Evolutionary conservation across 2,329 filamentous ascomycete genomes (phyloP), one percentile per base, ranked within the genome.

Genomic region (Diplodia corticola): DNA sequence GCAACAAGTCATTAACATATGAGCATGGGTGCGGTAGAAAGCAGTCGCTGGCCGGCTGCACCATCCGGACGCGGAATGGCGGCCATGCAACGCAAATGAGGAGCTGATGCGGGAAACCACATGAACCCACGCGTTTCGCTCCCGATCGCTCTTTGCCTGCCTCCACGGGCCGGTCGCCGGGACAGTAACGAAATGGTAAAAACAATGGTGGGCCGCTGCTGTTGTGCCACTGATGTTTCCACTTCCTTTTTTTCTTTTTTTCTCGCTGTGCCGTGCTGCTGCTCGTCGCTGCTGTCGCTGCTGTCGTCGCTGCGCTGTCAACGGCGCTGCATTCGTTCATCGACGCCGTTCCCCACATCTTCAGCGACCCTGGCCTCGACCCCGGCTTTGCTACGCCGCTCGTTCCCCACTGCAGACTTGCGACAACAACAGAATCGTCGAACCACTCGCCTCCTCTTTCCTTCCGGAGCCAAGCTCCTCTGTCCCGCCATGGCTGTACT

Each of bases 1-100:
- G 55, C 55, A 26, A 60, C 37, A 22, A 15, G 24, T 22, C n/a
- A 60, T 61, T 61, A 61, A 49, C 40, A 22, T 49, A 50, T 35
- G 40, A 46, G 33, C 33, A 12, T 35, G 33, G 33, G 33, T 35
- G 9, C 10, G 33, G 10, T 35, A 10, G 33, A 12, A 7, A 10
- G 7, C 24, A 48, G 24, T 6, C 7, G 22, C 54, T 28, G 35
- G 35, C 37, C 33, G 24, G 40, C 22, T 30, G 40, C 26, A 22
- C 40, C 48, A 44, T 60, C 40, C 40, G 12, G 15, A 35, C 44
- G 33, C 12, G 44, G 57, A 7, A 35, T 49, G 28, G 57, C 26
- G 44, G 26, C 15, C 33, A 35, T 49, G 57, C 44, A 35, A 30
- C 44, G 40, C 40, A 61, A 61, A 49, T 61, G 57, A 49, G 26